Evolutionary conservation across 305 asterid genomes (phyloP), one percentile per base, ranked within the genome.

Genomic region (Fraxinus baroniana): DNA sequence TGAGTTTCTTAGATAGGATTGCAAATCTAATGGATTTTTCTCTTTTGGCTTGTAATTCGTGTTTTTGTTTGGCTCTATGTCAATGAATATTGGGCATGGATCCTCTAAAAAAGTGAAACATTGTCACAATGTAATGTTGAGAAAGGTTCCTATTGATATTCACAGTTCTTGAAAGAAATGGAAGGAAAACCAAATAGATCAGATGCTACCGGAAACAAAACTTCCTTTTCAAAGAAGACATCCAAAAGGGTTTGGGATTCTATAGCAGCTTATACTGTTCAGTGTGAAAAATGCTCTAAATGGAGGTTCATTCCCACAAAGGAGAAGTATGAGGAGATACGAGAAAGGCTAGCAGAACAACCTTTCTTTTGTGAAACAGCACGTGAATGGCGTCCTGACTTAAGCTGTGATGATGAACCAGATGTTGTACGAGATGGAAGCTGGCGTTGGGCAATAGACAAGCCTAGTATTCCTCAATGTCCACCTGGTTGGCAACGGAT

Each of bases 381-480:
- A 66, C 90, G 90, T 37, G 97, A 90, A 74, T 94, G 98, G 99
- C 85, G 87, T 46, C 91, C 93, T 8, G 87, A 90, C 32, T 68
- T 89, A 74, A 88, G 94, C 24, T 95, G 98, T 82, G 92, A 89
- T 24, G 94, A 91, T 82, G 93, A 92, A 66, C 89, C 95, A 44
- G 98, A 94, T 82, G 87, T 94, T 41, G 83, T 62, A 22, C 96
- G 90, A 88, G 98, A 94, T 87, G 93, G 93, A 36, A 89, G 92
- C 68, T 88, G 97, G 90, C 91, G 90, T 81, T 95, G 99, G 99
- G 98, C 98, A 8, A 95, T 95, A 68, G 98, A 94, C 85, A 91
- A 88, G 73, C 97, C 97, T 32, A 91, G 85, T 82, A 94, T 95
- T 83, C 84, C 95, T 83, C 92, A 83, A 80, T 94, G 97, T 7